Evolutionary conservation across 139 green algal genomes (phyloP).

Genomic region (Picochlorum sp.): DNA sequence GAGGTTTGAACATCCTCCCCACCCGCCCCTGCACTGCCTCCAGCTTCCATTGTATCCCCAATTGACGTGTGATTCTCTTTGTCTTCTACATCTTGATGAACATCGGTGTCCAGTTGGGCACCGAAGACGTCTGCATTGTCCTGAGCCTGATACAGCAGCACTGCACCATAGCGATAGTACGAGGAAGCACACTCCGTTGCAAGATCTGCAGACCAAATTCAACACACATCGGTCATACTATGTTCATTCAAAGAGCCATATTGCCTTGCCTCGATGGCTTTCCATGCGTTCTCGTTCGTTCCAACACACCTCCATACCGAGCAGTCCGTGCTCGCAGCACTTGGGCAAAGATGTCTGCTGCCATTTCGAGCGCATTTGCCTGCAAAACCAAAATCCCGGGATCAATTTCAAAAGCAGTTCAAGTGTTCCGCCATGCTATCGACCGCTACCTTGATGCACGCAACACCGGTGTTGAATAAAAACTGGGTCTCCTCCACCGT

Average conservation of each 20-base stretch:
- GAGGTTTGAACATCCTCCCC: conserved; percentile 3
- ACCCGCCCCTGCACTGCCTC: conserved; percentile 5
- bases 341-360: conserved; percentile 39
- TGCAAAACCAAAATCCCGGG: conserved; percentile 11
- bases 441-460: conserved; percentile 21
- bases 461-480: conserved; percentile 21
- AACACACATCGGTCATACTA: not conserved
- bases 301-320: conserved; percentile 29
- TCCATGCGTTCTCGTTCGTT: too few relatives aligned
- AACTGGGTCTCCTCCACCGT: conserved; percentile 5
- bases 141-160: conserved; percentile 61
- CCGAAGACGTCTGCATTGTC: conserved; percentile 53
- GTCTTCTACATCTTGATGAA: conserved; percentile 14
- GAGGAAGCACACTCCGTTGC: conserved; percentile 41
- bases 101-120: not conserved
- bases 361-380: conserved; percentile 37
- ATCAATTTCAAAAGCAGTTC: not conserved
- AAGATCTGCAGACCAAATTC: conserved; percentile 25
- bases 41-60: not conserved
- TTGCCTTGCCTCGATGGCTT: not conserved
- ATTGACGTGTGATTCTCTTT: conserved; percentile 15
- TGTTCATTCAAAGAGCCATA: too few relatives aligned
- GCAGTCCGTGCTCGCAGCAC: conserved; percentile 28
- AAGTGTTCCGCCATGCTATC: not conserved
- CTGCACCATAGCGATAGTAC: conserved; percentile 58